Evolutionary conservation across 1,284 basidiomycete species (phyloP), one percentile per base, ranked within the genome.

Genomic region (Fistulina hepatica): DNA sequence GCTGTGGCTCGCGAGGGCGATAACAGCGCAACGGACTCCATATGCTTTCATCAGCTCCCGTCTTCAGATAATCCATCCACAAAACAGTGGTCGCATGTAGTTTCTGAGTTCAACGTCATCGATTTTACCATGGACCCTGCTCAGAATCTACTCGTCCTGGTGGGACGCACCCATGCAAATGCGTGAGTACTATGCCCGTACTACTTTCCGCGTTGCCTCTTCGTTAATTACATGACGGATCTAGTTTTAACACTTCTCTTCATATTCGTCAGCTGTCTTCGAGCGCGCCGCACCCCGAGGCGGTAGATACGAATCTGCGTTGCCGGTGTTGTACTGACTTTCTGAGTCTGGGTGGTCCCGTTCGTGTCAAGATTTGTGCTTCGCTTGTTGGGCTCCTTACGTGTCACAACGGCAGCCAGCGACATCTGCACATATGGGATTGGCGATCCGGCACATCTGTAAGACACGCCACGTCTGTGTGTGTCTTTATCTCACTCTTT

Each of bases 111-210:
- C 21, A 55, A 53, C 22, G 60, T 71, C 33, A 57, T 70, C 19
- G 69, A 72, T 46, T 71, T 71, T 37, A 69, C 69, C 1, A 69
- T 73, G 61, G 69, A 71, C 52, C 69, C 67, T 6, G 54, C 59
- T 3, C 68, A 72, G 49, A 67, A 73, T 47, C 48, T 73, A 7
- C 54, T 72, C 17, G 61, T 68, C 9, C 59, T 73, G 9, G 60
- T 72, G 13, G 56, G 62, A 5, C 52, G 63, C 6, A 58, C 66
- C 1, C 55, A 58, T 21, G 43, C 53, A n/a, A 53, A n/a, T n/a
- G n/a, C 59, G 70, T 71, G 44, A 42, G 67, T 55, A 6, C 38
- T 34, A n/a, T 27, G n/a, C 34, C 27, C 37, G 25, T 34, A 34
- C 21, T 34, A 11, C 23, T 32, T 26, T 27, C 11, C 24, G 38